Evolutionary conservation across 176 grass and related monocot species (phyloP), one percentile per base, ranked within the genome.

Genomic region (Bromus sterilis): DNA sequence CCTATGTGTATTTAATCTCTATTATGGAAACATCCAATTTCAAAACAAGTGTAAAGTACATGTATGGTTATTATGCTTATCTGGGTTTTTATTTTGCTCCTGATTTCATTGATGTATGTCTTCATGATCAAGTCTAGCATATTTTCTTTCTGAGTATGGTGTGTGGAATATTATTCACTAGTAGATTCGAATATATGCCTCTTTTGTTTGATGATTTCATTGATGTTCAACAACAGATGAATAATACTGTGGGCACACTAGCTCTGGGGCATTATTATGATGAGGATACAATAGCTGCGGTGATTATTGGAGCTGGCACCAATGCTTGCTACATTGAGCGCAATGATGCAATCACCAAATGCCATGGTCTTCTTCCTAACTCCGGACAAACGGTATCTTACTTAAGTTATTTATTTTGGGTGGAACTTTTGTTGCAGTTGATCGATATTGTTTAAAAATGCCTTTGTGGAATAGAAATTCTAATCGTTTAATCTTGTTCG

Each of bases 291-390:
- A 74, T 98, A 40, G 92, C 92, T 86, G 77, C 95, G 36, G 92
- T 98, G 62, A 88, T 95, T 84, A 91, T 98, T 63, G 95, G 95
- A 77, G 94, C 90, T 48, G 92, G 93, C 74, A 98, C 86, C 56
- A 93, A 98, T 73, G 95, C 92, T 74, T 93, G 90, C 84, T 98
- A 98, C 83, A 78, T 98, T 58, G 95, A 98, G 83, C 87, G 68
- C 20, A 80, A 57, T 51, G 86, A 82, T 62, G 92, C 89, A 53
- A 88, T 98, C 59, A 89, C 90, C 35, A 93, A 98, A 78, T 86
- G 82, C 24, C 82, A 33, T 40, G 85, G 89, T 18, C 88, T 89
- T 88, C 84, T 88, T 88, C 71, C 79, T 24, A 78, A 87, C 51
- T 93, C 81, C 53, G 90, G 89, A 79, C 36, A 7, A 74, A 98